These are phyloP conservation scores for Glarea lozoyensis DNA, from an alignment of 495 filamentous ascomycete genomes.

Conservation along the genomic window DNA sequence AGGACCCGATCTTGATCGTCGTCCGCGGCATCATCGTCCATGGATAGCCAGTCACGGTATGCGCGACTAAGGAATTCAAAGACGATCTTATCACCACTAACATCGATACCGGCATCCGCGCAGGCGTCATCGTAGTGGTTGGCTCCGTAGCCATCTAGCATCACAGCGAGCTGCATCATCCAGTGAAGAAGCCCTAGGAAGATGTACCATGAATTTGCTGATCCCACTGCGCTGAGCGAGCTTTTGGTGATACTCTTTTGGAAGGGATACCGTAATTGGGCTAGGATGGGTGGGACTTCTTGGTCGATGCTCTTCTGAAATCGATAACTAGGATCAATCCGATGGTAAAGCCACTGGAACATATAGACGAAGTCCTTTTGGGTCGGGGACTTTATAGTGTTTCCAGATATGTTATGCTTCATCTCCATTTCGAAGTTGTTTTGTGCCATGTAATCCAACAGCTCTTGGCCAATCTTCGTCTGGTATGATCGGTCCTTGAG, in stretches of 20 bases:
- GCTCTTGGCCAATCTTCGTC: slow-evolving; percentile 72
- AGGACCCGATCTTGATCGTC: slow-evolving; percentile 68
- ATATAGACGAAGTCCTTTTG: slow-evolving; percentile 96
- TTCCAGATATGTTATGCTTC: slow-evolving; percentile 81
- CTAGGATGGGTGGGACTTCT: slow-evolving; percentile 83
- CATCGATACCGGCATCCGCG: slow-evolving; percentile 72
- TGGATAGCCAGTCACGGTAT: slow-evolving; percentile 87
- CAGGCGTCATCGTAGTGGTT: slow-evolving; percentile 86
- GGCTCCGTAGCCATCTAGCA: slow-evolving; percentile 69
- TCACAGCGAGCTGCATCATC: slow-evolving; percentile 94
- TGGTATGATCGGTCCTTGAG: slow-evolving; percentile 75
- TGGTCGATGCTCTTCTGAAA: slow-evolving; percentile 90
- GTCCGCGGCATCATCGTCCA: slow-evolving; percentile 77
- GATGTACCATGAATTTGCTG: slow-evolving; percentile 81
- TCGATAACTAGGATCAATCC: slow-evolving; percentile 84
- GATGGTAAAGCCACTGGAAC: slow-evolving; percentile 95
- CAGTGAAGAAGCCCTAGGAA: slow-evolving; percentile 93
- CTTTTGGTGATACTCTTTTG: slow-evolving; percentile 91
- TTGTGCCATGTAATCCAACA: slow-evolving; percentile 82
- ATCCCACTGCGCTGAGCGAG: slow-evolving; percentile 87
- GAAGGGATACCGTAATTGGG: slow-evolving; percentile 89
- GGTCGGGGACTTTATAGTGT: slow-evolving; percentile 84
- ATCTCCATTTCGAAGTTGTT: slow-evolving; percentile 96
- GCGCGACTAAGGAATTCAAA: slow-evolving; percentile 82
- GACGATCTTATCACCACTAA: slow-evolving; percentile 81